A percentile compares a stretch with the other conserved stretches of the same genome.
phyloP scores from a whole-genome alignment of 108 stramenopile species.

The Mayamaea pseudoterrestris region DNA sequence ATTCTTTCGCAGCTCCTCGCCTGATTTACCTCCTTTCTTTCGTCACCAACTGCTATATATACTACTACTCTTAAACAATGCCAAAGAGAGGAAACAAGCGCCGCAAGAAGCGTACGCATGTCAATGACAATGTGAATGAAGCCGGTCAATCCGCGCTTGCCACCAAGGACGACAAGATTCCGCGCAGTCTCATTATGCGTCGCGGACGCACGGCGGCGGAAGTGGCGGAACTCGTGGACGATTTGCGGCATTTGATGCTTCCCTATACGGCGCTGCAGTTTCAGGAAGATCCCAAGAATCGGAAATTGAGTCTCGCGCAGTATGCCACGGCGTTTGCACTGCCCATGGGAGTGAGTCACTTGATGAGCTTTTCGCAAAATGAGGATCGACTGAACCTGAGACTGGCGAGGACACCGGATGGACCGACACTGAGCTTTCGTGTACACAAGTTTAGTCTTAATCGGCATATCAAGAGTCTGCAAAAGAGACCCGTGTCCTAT shows the following conservation, averaged over 20 bases:
- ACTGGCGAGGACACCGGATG: slow-evolving; percentile 82
- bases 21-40: too few relatives aligned
- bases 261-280: slow-evolving; percentile 95
- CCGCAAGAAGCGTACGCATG: slow-evolving; percentile 83
- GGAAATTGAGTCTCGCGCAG: slow-evolving; percentile 52
- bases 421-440: slow-evolving; percentile 92
- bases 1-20: too few relatives aligned
- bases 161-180: slow-evolving; percentile 40
- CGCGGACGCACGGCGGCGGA: slow-evolving; percentile 67
- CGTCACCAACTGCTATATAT: too few relatives aligned
- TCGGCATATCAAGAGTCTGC: slow-evolving; percentile 76
- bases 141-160: slow-evolving; percentile 25
- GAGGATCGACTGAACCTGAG: slow-evolving; percentile 60
- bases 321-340: slow-evolving; percentile 72
- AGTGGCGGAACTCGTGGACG: slow-evolving; percentile 75
- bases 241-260: slow-evolving; percentile 87
- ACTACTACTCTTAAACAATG: too few relatives aligned
- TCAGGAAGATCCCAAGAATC: slow-evolving; percentile 76
- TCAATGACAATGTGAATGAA: slow-evolving; percentile 52
- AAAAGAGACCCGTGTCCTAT: slow-evolving; percentile 76
- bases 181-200: slow-evolving; percentile 67
- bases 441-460: slow-evolving; percentile 75
- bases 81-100: slow-evolving; percentile 52
- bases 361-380: slow-evolving; percentile 86
- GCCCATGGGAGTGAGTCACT: slow-evolving; percentile 88